A percentile compares a stretch with the other conserved stretches of the same genome.
These are phyloP conservation scores for Mycena belliarum DNA, from an alignment of 768 basidiomycete species.

Conservation along the genomic window DNA sequence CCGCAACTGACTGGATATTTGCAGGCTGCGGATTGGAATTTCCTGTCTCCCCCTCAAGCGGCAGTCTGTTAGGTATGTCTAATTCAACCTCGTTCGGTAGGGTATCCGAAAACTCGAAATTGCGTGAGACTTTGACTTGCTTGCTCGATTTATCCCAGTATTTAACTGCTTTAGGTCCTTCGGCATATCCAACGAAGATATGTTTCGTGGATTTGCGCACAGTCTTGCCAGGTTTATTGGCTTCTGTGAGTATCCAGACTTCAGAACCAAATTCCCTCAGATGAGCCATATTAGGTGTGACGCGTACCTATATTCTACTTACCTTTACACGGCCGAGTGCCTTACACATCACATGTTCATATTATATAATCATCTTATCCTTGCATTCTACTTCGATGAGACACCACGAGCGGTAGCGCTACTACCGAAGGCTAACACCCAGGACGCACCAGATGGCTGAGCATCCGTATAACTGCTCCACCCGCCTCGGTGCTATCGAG, in stretches of 20 bases:
- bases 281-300: neutral
- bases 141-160: neutral
- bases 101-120: neutral
- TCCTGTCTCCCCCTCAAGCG: constrained; percentile 11
- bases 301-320: no score
- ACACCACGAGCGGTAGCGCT: no score
- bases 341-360: no score
- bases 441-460: no score
- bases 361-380: no score
- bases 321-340: no score
- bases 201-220: neutral
- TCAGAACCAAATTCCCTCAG: constrained; percentile 8
- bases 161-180: neutral
- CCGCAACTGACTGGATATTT: neutral
- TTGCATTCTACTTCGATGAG: no score
- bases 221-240: neutral
- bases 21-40: constrained; percentile 8
- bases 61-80: neutral
- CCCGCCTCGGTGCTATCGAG: no score
- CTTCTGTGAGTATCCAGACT: neutral
- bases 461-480: no score
- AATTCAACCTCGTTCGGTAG: neutral
- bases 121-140: neutral
- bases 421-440: no score
- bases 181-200: neutral